phyloP scores from a whole-genome alignment of 2,329 filamentous ascomycete species.

The Fusarium bactridioides region DNA sequence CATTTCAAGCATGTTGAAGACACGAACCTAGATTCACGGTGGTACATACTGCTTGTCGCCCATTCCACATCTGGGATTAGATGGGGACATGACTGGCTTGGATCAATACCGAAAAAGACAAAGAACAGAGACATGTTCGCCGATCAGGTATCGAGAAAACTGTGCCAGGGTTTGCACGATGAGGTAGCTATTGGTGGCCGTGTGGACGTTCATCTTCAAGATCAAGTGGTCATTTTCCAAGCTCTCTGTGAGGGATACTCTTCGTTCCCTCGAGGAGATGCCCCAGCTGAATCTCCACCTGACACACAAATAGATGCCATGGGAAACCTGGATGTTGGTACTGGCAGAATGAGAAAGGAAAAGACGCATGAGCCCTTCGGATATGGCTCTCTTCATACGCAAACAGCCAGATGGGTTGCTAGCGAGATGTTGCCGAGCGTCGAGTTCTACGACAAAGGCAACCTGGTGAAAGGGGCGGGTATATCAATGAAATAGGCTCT shows the following conservation, averaged over 20 bases:
- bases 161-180: conserved; percentile 55
- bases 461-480: conserved; percentile 57
- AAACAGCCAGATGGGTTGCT: conserved; percentile 68
- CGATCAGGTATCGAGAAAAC: conserved; percentile 53
- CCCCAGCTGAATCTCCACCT: conserved; percentile 20
- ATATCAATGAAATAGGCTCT: conserved; percentile 14
- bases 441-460: conserved; percentile 61
- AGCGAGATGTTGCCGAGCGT: conserved; percentile 58
- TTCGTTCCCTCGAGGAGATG: conserved; percentile 50
- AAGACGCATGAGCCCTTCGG: conserved; percentile 61
- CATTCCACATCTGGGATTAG: conserved; percentile 54
- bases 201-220: conserved; percentile 66
- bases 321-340: conserved; percentile 40
- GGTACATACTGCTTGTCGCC: conserved; percentile 66
- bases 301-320: conserved; percentile 41
- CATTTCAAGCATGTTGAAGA: conserved; percentile 59
- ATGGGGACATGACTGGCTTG: conserved; percentile 59
- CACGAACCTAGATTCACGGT: conserved; percentile 58
- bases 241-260: conserved; percentile 62
- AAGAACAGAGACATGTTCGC: conserved; percentile 43
- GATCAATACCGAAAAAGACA: conserved; percentile 52
- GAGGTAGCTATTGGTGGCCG: conserved; percentile 56
- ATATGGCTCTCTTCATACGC: conserved; percentile 63
- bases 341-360: conserved; percentile 51
- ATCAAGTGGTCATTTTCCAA: conserved; percentile 69